A percentile compares a stretch with the other conserved stretches of the same genome.
Conservation (phyloP, 2,329 filamentous ascomycete genomes). For the Colletotrichum orchidophilum region DNA sequence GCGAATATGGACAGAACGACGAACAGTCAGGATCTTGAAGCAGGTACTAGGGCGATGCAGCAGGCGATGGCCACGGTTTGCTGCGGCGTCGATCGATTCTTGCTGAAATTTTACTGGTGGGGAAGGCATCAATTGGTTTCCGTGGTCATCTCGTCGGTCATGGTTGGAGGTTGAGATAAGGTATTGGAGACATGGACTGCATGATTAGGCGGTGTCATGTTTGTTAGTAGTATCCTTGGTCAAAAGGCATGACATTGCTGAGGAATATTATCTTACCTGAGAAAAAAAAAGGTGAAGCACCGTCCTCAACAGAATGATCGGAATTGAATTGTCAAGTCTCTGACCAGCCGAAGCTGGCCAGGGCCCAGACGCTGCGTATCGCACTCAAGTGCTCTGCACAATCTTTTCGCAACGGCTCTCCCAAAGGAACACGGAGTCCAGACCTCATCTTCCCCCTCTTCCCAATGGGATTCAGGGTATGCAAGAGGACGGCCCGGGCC, state of each 20-base stretch:
- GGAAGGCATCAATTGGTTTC: not conserved
- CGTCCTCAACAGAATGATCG: constrained; percentile 89
- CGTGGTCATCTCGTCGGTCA: not conserved
- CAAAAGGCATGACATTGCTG: not conserved
- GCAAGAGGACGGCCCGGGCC: constrained; percentile 49
- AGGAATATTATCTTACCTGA: constrained; percentile 24
- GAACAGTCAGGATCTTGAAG: not conserved
- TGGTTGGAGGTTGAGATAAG: not conserved
- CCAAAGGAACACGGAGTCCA: constrained; percentile 72
- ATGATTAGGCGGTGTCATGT: not conserved
- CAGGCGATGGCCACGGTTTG: not conserved
- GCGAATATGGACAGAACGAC: not conserved
- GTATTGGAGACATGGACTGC: not conserved
- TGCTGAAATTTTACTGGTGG: not conserved
- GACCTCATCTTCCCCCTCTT: constrained; percentile 42
- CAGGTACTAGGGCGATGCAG: not conserved
- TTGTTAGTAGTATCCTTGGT: constrained; percentile 35
- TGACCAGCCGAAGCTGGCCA: constrained; percentile 37
- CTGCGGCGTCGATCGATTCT: not conserved
- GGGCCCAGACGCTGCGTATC: constrained; percentile 84
- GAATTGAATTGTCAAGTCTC: constrained; percentile 80
- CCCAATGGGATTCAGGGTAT: constrained; percentile 34
- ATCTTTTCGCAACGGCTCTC: constrained; percentile 90
- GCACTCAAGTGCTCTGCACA: constrained; percentile 91
- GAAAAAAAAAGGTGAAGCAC: constrained; percentile 57